Evolutionary conservation across 2,329 filamentous ascomycete species (phyloP).

Genomic region (Botrytis squamosa): DNA sequence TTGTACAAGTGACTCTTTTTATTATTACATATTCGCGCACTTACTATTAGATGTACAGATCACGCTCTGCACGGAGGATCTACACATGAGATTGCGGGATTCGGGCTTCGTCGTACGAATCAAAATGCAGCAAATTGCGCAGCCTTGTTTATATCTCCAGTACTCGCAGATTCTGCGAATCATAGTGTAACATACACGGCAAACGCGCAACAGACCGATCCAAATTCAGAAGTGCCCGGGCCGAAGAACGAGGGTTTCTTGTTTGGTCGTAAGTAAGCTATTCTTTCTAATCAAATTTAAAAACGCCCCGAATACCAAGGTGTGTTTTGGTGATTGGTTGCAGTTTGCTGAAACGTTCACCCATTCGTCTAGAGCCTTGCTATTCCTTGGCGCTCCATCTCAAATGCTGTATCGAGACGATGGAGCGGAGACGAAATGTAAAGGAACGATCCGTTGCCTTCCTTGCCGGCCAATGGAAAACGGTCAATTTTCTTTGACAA

Average conservation of each 20-base stretch:
- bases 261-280: not conserved
- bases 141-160: not conserved
- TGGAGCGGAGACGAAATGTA: not conserved
- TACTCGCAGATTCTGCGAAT: slow-evolving; percentile 16
- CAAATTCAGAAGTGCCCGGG: not conserved
- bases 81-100: not conserved
- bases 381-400: not conserved
- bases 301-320: not conserved
- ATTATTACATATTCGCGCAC: not conserved
- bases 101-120: not conserved
- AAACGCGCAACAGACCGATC: not conserved
- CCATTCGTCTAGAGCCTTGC: not conserved
- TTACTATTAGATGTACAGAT: not conserved
- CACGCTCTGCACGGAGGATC: not conserved
- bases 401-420: slow-evolving; percentile 1
- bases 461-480: not conserved
- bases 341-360: not conserved
- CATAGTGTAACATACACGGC: not conserved
- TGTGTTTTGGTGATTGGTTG: not conserved
- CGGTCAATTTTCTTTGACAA: too few relatives aligned
- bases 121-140: not conserved
- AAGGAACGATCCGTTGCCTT: not conserved
- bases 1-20: not conserved
- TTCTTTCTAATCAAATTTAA: not conserved
- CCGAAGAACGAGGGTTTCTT: not conserved